phyloP scores from a whole-genome alignment of 2,329 filamentous ascomycete species.

The Spiromastix sp. region DNA sequence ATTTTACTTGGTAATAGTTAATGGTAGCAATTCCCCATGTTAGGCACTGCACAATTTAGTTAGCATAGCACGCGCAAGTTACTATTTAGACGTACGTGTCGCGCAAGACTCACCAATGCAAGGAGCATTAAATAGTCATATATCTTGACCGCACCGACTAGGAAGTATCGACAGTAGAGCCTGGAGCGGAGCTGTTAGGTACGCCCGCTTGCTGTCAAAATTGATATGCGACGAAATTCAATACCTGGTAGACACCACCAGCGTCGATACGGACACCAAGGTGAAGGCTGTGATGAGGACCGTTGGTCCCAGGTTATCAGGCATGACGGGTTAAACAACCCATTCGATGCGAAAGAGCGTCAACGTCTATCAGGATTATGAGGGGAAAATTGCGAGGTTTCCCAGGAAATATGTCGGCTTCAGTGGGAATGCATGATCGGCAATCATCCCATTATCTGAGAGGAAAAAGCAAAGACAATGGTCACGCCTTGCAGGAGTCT shows the following conservation, averaged over 20 bases:
- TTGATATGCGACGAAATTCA: neutral
- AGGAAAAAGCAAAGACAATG: too few species aligned
- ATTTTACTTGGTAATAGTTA: conserved; percentile 2
- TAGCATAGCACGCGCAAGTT: too few species aligned
- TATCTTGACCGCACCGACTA: neutral
- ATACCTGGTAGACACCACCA: neutral
- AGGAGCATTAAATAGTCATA: conserved; percentile 2
- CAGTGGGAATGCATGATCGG: too few species aligned
- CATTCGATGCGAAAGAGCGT: too few species aligned
- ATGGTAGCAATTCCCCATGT: conserved; percentile 3
- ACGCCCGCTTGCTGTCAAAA: too few species aligned
- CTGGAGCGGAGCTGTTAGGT: neutral
- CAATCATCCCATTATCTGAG: too few species aligned
- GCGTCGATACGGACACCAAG: conserved; percentile 1
- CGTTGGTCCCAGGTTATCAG: conserved; percentile 1
- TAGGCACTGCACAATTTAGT: neutral
- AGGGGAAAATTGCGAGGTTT: too few species aligned
- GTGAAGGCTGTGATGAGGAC: conserved; percentile 1
- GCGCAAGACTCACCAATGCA: neutral
- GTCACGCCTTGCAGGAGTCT: too few species aligned
- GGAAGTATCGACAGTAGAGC: conserved; percentile 2
- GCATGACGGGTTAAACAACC: too few species aligned
- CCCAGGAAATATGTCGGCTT: too few species aligned
- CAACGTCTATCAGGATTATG: too few species aligned
- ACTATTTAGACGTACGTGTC: neutral